Conservation (phyloP, 495 filamentous ascomycete genomes). For the Trichoderma asperelloides region DNA sequence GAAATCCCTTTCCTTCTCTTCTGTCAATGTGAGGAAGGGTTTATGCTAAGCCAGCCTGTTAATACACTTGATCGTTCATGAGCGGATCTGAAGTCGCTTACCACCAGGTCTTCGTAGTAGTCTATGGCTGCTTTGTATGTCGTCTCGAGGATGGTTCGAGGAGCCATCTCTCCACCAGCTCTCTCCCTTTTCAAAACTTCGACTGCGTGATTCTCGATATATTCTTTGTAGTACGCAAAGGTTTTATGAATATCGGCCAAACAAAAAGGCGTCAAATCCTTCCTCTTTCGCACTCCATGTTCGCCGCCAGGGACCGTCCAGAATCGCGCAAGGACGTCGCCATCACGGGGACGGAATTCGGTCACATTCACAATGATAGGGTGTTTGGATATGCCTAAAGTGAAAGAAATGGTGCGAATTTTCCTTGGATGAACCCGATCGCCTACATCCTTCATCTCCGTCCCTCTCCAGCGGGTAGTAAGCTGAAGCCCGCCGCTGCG, state of each 20-base stretch:
- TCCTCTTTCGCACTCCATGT: slow-evolving; percentile 13
- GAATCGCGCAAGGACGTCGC: slow-evolving; percentile 23
- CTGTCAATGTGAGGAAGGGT: not conserved
- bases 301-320: slow-evolving; percentile 19
- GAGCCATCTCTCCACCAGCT: slow-evolving; percentile 11
- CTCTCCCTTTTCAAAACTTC: slow-evolving; percentile 11
- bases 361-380: slow-evolving; percentile 27
- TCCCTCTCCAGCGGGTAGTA: slow-evolving; percentile 30
- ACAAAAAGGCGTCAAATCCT: slow-evolving; percentile 26
- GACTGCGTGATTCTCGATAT: slow-evolving; percentile 23
- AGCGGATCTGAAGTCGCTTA: slow-evolving; percentile 10
- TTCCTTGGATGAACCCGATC: slow-evolving; percentile 17
- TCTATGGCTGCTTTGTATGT: slow-evolving; percentile 18
- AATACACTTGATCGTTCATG: not conserved
- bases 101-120: slow-evolving; percentile 14
- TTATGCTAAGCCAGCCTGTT: not conserved
- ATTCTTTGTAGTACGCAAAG: slow-evolving; percentile 21
- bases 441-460: slow-evolving; percentile 28
- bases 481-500: slow-evolving; percentile 30
- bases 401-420: slow-evolving; percentile 22
- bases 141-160: slow-evolving; percentile 8
- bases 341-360: slow-evolving; percentile 21
- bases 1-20: slow-evolving; percentile 10
- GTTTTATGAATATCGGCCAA: slow-evolving; percentile 26
- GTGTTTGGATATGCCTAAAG: slow-evolving; percentile 20